Conservation (phyloP, 2,329 filamentous ascomycete genomes). For the Lizonia empirigonia region DNA sequence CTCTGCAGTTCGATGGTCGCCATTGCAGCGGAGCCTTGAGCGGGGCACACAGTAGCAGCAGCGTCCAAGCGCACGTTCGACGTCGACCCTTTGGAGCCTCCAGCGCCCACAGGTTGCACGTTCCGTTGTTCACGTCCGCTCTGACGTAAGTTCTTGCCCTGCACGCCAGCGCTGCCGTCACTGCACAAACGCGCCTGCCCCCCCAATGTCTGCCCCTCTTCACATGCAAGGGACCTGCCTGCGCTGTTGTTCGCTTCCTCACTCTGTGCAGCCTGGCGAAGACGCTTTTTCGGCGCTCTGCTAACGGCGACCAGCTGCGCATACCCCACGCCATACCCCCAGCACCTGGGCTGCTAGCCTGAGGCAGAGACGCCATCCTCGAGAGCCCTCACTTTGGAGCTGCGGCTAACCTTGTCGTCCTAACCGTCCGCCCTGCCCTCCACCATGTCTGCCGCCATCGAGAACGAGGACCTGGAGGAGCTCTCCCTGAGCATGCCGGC, state of each 20-base stretch:
- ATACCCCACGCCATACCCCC: neutral
- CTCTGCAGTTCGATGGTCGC: constrained; percentile 12
- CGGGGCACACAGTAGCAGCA: constrained; percentile 15
- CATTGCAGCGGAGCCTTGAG: constrained; percentile 9
- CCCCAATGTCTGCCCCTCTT: neutral
- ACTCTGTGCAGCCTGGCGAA: neutral
- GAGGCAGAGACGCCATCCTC: neutral
- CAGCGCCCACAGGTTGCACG: constrained; percentile 8
- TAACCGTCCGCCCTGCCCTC: neutral
- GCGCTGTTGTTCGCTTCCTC: too few relatives aligned
- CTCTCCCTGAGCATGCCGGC: constrained; percentile 76
- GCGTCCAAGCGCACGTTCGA: constrained; percentile 12
- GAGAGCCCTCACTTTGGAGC: neutral
- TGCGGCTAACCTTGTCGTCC: neutral
- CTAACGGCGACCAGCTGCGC: constrained; percentile 12
- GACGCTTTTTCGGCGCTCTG: neutral
- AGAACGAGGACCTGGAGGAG: constrained; percentile 71
- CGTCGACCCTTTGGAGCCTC: neutral
- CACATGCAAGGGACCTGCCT: constrained; percentile 1
- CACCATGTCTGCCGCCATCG: constrained; percentile 59
- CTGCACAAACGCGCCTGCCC: neutral
- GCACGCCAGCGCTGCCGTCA: neutral
- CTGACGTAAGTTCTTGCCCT: constrained; percentile 15
- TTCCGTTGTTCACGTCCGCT: constrained; percentile 3
- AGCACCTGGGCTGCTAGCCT: neutral